Evolutionary conservation across 495 filamentous ascomycete genomes (phyloP).

Genomic region (Penicillium pancosmium): DNA sequence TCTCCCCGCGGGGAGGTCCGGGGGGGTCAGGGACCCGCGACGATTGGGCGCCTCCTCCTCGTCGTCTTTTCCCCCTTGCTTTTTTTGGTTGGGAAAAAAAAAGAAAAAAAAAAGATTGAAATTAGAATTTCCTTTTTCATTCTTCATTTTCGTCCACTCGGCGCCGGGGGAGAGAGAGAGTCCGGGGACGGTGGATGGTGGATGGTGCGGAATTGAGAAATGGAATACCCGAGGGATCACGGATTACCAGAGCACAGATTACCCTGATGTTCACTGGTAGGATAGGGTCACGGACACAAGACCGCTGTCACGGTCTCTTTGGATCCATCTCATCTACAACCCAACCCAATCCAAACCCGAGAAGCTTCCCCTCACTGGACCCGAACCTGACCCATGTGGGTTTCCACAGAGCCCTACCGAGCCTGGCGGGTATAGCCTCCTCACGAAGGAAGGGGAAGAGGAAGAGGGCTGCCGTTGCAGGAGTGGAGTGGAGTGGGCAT

Average conservation of each 20-base stretch:
- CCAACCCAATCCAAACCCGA: neutral
- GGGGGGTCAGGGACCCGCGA: conserved; percentile 7
- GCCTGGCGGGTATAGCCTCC: neutral
- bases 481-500: neutral
- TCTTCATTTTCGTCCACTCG: neutral
- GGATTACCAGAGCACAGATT: conserved; percentile 1
- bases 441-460: neutral
- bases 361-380: conserved; percentile 1
- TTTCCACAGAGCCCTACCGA: neutral
- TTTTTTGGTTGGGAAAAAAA: neutral
- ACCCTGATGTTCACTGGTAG: neutral
- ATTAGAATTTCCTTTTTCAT: neutral
- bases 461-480: neutral
- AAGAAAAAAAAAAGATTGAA: too few species aligned
- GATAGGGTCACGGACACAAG: neutral
- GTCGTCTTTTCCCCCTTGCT: neutral
- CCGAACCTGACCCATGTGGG: neutral
- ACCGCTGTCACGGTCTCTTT: neutral
- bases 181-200: conserved; percentile 8
- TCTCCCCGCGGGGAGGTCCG: conserved; percentile 23
- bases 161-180: conserved; percentile 3
- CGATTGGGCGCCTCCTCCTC: conserved; percentile 8
- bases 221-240: conserved; percentile 27
- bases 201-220: conserved; percentile 1
- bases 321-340: neutral